Conservation (phyloP, 2,329 filamentous ascomycete genomes). For the Beauveria rudraprayagi region DNA sequence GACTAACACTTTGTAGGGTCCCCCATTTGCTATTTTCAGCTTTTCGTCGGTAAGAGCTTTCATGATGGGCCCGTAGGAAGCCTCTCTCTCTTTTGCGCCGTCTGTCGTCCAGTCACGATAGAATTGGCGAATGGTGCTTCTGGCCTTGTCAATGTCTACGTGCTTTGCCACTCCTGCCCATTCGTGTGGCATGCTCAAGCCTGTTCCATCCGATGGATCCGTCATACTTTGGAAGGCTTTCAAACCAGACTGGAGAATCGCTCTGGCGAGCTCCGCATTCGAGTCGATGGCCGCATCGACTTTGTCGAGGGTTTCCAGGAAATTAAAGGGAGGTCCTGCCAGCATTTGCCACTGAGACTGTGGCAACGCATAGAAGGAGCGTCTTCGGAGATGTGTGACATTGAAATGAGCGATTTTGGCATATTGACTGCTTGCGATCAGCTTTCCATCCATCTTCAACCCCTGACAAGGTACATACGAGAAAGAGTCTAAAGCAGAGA, state of each 20-base stretch:
- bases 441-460: not conserved
- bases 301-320: slow-evolving; percentile 67
- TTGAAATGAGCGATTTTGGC: slow-evolving; percentile 80
- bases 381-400: slow-evolving; percentile 80
- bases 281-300: slow-evolving; percentile 83
- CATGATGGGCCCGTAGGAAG: slow-evolving; percentile 69
- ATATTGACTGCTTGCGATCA: slow-evolving; percentile 58
- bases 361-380: slow-evolving; percentile 87
- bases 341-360: slow-evolving; percentile 77
- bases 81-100: slow-evolving; percentile 64
- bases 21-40: slow-evolving; percentile 20
- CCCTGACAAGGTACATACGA: slow-evolving; percentile 50
- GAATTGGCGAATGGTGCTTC: slow-evolving; percentile 86
- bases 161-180: slow-evolving; percentile 66
- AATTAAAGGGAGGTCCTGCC: slow-evolving; percentile 70
- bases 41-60: slow-evolving; percentile 49
- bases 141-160: slow-evolving; percentile 78
- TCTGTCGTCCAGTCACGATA: slow-evolving; percentile 90
- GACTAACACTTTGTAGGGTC: slow-evolving; percentile 61
- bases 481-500: slow-evolving; percentile 81
- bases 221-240: slow-evolving; percentile 53
- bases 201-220: slow-evolving; percentile 27
- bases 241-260: slow-evolving; percentile 64
- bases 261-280: slow-evolving; percentile 76
- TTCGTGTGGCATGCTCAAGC: slow-evolving; percentile 44